Base-by-base conservation (phyloP, 139 green algal species). In the Chlorella sp. region DNA sequence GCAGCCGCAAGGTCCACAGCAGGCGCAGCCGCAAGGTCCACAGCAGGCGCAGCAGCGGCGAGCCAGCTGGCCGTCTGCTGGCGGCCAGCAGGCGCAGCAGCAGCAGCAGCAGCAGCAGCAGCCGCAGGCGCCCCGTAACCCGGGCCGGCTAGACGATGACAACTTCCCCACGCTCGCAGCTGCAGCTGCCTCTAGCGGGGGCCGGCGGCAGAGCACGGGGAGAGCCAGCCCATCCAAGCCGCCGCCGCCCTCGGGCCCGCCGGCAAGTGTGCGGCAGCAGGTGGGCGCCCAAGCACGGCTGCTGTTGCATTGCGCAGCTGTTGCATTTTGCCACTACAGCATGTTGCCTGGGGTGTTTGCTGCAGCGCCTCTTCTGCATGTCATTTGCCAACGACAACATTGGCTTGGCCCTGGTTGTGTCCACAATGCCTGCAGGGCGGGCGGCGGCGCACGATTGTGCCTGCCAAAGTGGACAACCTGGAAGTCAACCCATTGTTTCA, bases 381-480 rank as follows among this genome's bases (percentile, higher is more conserved):
- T 51, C 68, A n/a, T 8, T 51, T 74, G n/a, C 34, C 1, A n/a
- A 2, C 17, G 8, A 7, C 60, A 8, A 36, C 26, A 4, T 36
- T 26, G 3, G 28, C 28, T 58, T 48, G 1, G 14, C 22, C 40
- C 6, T 40, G 24, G 14, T 22, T 1, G 56, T 65, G 11, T 48
- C 40, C 5, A 34, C 11, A 30, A 9, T 46, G 38, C 7, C 6
- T 80, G 81, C 68, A 85, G 80, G 81, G 36, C 26, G 68, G 65
- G 34, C 46, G 68, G 67, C 56, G 77, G 56, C 67, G 81, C 46
- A 85, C 81, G 4, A 85, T 85, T 19, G 81, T 72, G 43, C 81
- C 81, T 58, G 81, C 81, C 68, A 85, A 80, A 17, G 67, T 85
- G 48, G 48, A 56, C 46, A 56, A 22, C 64, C 11, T 76, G 14